These are phyloP conservation scores for Leccinum incarnatum DNA, from an alignment of 768 basidiomycete genomes.

Conservation along the genomic window DNA sequence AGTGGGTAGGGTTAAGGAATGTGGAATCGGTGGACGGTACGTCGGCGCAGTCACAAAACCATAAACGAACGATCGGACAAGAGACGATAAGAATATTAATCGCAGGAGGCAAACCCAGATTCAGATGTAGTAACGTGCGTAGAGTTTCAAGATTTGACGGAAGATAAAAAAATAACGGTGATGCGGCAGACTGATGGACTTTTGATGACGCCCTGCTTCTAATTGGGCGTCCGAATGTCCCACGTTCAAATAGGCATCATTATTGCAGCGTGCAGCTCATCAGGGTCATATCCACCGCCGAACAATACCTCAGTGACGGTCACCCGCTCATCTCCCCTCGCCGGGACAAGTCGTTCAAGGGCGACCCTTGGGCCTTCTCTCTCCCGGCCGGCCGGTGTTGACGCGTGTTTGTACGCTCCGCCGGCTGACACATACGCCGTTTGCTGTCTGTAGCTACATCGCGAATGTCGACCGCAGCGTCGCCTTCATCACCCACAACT, in stretches of 20 bases:
- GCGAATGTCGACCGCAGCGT: slow-evolving; percentile 31
- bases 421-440: slow-evolving; percentile 18
- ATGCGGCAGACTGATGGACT: slow-evolving; percentile 8
- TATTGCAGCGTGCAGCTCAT: neutral
- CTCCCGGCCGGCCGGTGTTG: slow-evolving; percentile 18
- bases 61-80: slow-evolving; percentile 30
- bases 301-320: neutral
- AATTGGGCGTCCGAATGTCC: slow-evolving; percentile 1
- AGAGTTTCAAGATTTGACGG: slow-evolving; percentile 23
- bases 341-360: neutral
- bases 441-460: slow-evolving; percentile 16
- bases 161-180: slow-evolving; percentile 13
- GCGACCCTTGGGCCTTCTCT: neutral
- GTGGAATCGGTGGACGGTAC: slow-evolving; percentile 7
- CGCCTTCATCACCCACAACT: slow-evolving; percentile 49
- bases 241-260: slow-evolving; percentile 1
- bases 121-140: slow-evolving; percentile 7
- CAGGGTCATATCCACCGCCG: slow-evolving; percentile 4
- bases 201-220: slow-evolving; percentile 2
- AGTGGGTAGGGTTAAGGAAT: slow-evolving; percentile 19
- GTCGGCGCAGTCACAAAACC: slow-evolving; percentile 29
- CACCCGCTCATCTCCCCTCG: neutral
- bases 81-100: slow-evolving; percentile 28
- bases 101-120: slow-evolving; percentile 10
- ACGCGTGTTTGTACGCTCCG: slow-evolving; percentile 19